Conservation (phyloP, 139 green algal genomes). For the Zygnema circumcarinatum region DNA sequence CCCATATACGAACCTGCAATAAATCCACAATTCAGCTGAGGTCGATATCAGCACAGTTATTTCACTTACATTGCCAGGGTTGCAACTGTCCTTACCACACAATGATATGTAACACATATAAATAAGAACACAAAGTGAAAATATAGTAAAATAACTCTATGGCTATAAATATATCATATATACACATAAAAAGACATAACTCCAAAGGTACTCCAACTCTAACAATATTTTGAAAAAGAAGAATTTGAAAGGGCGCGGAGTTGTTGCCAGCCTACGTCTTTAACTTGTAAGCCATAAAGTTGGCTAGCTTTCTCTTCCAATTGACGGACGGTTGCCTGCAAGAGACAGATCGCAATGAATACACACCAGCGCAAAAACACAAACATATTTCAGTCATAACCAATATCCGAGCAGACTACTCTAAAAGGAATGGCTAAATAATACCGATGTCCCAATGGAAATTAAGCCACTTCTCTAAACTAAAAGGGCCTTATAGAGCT, state of each 20-base stretch:
- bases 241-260: too few species aligned
- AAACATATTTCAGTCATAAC: too few species aligned
- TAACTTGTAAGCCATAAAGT: not conserved
- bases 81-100: not conserved
- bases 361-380: too few species aligned
- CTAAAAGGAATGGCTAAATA: too few species aligned
- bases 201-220: too few species aligned
- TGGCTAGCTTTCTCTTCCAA: not conserved
- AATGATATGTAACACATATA: slow-evolving; percentile 11
- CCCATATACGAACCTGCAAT: slow-evolving; percentile 48
- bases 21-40: not conserved
- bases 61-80: not conserved
- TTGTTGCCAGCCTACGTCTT: not conserved
- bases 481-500: not conserved
- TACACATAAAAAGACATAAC: too few species aligned
- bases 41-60: not conserved
- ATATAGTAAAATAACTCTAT: not conserved
- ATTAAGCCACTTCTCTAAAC: not conserved
- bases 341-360: not conserved
- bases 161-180: too few species aligned
- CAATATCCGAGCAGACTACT: too few species aligned
- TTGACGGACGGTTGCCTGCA: not conserved
- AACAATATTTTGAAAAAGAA: too few species aligned
- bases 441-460: too few species aligned
- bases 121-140: not conserved